These are phyloP conservation scores for Flammula alnicola DNA, from an alignment of 1,284 basidiomycete genomes.

Conservation along the genomic window DNA sequence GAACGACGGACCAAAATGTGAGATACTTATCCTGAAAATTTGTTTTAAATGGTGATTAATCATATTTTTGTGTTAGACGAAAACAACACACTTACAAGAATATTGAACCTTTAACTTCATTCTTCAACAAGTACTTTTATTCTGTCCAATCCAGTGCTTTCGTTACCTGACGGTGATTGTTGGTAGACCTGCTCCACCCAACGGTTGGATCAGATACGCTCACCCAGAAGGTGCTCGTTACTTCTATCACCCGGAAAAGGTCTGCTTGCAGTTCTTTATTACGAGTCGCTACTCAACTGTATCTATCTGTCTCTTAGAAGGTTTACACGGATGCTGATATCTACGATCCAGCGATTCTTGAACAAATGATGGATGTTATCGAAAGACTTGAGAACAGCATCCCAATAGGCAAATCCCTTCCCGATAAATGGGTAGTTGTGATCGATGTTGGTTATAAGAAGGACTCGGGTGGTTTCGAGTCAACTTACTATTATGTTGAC, in stretches of 20 bases:
- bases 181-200: slow-evolving; percentile 14
- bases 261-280: slow-evolving; percentile 11
- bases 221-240: slow-evolving; percentile 48
- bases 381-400: background rate
- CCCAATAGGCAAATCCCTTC: slow-evolving; percentile 32
- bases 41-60: too few relatives aligned
- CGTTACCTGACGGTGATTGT: background rate
- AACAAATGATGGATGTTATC: slow-evolving; percentile 32
- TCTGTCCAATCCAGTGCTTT: background rate
- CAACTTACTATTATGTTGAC: slow-evolving; percentile 48
- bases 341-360: slow-evolving; percentile 29
- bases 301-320: slow-evolving; percentile 26
- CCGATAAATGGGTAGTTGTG: slow-evolving; percentile 37
- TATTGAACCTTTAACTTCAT: slow-evolving; percentile 13
- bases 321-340: slow-evolving; percentile 47
- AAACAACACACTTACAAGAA: background rate
- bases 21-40: background rate
- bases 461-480: slow-evolving; percentile 26
- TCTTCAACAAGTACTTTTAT: slow-evolving; percentile 11
- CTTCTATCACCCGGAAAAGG: slow-evolving; percentile 39
- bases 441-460: slow-evolving; percentile 35
- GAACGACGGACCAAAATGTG: slow-evolving; percentile 15
- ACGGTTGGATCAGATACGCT: slow-evolving; percentile 27
- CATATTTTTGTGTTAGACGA: background rate
- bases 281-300: background rate